Evolutionary conservation across 768 basidiomycete genomes (phyloP).

Genomic region (Kwoniella sp.): DNA sequence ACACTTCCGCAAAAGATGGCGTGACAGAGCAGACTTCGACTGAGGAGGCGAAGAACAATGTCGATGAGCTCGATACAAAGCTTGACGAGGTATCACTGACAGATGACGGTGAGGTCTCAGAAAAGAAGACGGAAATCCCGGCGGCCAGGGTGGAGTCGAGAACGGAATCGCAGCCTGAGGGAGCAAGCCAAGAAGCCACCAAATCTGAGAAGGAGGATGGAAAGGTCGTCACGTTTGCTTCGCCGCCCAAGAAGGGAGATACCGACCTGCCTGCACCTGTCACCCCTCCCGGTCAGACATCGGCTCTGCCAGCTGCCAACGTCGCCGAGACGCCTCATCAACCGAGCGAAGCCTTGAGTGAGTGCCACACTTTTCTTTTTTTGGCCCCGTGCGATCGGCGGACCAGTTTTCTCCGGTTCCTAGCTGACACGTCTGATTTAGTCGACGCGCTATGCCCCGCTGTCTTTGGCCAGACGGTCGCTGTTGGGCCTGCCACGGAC

Average conservation of each 20-base stretch:
- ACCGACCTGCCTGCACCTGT: neutral
- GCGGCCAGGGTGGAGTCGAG: neutral
- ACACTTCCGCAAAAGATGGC: neutral
- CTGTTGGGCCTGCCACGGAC: conserved; percentile 6
- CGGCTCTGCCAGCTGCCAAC: conserved; percentile 4
- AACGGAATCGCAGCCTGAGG: neutral
- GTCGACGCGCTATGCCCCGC: conserved; percentile 24
- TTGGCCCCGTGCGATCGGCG: too few species aligned
- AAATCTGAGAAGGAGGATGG: neutral
- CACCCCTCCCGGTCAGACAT: neutral
- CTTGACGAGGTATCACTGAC: neutral
- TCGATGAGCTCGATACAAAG: neutral
- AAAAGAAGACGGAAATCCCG: neutral
- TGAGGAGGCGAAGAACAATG: neutral
- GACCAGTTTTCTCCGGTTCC: too few species aligned
- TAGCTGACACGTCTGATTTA: too few species aligned
- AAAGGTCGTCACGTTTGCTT: conserved; percentile 4
- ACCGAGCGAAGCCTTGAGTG: conserved; percentile 6
- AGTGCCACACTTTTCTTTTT: neutral
- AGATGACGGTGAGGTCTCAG: neutral
- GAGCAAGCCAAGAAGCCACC: conserved; percentile 3
- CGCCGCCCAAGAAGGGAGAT: conserved; percentile 12
- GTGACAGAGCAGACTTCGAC: too few species aligned
- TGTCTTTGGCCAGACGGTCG: conserved; percentile 18
- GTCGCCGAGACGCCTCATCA: neutral